Evolutionary conservation across 2,329 filamentous ascomycete genomes (phyloP), one percentile per base, ranked within the genome.

Genomic region (Dothideomycetidae sp.): DNA sequence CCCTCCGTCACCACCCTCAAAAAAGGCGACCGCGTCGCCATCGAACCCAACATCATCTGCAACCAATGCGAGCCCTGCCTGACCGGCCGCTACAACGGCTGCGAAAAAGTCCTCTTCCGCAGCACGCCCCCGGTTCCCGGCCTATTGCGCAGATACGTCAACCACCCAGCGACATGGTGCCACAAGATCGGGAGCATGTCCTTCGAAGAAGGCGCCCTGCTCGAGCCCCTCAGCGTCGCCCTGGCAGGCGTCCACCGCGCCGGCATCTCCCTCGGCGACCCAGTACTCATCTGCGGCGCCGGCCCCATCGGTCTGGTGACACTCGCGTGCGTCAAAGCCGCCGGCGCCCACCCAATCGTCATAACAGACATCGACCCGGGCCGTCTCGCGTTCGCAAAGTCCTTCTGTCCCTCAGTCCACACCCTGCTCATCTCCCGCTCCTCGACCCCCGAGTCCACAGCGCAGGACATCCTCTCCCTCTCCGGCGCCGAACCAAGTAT

Each of bases 21-120:
- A 55, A 69, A 81, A 29, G 88, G 88, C 54, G 88, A 96, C 64
- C 80, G 85, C 48, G 83, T 96, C 41, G 88, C 88, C 40, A 73
- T 96, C 54, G 88, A 96, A 65, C 88, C 88, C 44, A 92, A 93
- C 61, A 73, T 94, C 50, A 86, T 90, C 59, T 96, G 88, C 71
- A 75, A 79, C 58, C 71, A 73, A 52, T 96, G 86, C 70, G 83
- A 92, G 62, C 82, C 83, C 28, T 94, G 86, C 61, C 67, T 93
- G 47, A 90, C 81, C 10, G 88, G 88, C 41, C 79, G 84, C 50
- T 96, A 96, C 70, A 96, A 96, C 58, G 88, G 86, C 43, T 96
- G 88, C 65, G 81, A 86, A 51, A 70, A 68, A 36, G 84, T 94
- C 46, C 65, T 71, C 38, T 96, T 96, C 67, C 70, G 92, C 36